A percentile compares a stretch with the other conserved stretches of the same genome.
Evolutionary conservation across 2,329 filamentous ascomycete genomes (phyloP).

Genomic region (Ophiocordyceps camponoti-saundersi): DNA sequence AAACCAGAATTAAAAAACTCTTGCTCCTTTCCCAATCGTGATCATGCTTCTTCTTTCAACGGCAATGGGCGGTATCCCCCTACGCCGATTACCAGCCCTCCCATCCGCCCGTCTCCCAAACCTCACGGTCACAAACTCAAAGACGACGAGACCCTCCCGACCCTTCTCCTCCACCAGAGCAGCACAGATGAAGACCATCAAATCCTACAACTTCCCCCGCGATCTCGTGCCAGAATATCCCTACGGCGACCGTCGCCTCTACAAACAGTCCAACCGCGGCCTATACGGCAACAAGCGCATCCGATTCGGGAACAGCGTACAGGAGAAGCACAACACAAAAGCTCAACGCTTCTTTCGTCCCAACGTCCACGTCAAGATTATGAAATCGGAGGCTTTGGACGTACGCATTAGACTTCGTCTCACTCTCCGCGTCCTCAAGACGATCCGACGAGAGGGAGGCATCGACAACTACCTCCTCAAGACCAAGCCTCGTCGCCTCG

Average conservation of each 20-base stretch:
- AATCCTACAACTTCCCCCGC: constrained; percentile 24
- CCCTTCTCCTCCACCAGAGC: constrained; percentile 20
- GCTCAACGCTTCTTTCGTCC: constrained; percentile 58
- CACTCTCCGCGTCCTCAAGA: constrained; percentile 51
- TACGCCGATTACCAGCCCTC: not conserved
- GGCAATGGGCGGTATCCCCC: not conserved
- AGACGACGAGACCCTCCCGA: constrained; percentile 2
- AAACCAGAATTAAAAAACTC: not conserved
- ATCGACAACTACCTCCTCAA: constrained; percentile 85
- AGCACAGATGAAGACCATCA: constrained; percentile 22
- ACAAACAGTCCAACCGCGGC: constrained; percentile 66
- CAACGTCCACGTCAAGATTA: constrained; percentile 52
- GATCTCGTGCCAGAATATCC: constrained; percentile 51
- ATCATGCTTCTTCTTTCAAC: not conserved
- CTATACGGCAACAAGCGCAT: constrained; percentile 56
- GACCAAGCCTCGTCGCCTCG: constrained; percentile 58
- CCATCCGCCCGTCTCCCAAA: not conserved
- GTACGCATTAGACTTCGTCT: constrained; percentile 50
- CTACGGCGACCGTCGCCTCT: constrained; percentile 50
- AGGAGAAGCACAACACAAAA: constrained; percentile 52
- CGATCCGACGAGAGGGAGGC: constrained; percentile 72
- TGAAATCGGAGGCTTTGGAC: constrained; percentile 47
- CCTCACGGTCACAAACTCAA: not conserved
- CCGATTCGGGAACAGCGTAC: constrained; percentile 65
- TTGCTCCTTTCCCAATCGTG: not conserved